Conservation (phyloP, 192 early-diverging fungal species). For the Mortierella claussenii region DNA sequence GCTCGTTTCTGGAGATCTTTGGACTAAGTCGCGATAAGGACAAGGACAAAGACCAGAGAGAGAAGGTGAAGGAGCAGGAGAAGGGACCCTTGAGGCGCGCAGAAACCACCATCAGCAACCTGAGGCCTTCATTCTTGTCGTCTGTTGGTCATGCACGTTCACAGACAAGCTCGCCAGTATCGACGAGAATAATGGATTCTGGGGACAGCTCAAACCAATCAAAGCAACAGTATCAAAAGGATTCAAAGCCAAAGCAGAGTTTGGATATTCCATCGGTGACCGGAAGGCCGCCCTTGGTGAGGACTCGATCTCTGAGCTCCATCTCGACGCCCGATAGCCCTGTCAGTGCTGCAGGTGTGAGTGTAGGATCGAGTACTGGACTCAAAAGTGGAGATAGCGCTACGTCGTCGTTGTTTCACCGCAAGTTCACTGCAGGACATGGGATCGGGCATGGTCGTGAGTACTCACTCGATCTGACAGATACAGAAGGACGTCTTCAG, state of each 20-base stretch:
- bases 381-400: too few relatives aligned
- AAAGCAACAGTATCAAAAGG: constrained; percentile 1
- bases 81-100: neutral
- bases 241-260: constrained; percentile 16
- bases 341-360: too few relatives aligned
- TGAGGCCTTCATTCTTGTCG: constrained; percentile 20
- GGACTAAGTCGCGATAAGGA: constrained; percentile 48
- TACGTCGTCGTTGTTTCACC: too few relatives aligned
- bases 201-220: constrained; percentile 6
- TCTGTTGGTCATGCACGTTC: constrained; percentile 14
- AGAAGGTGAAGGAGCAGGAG: constrained; percentile 2
- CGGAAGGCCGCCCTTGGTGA: neutral
- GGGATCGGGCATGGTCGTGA: neutral
- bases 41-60: constrained; percentile 1
- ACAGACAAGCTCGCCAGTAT: constrained; percentile 20
- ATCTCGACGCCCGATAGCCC: constrained; percentile 15
- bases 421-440: too few relatives aligned
- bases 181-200: constrained; percentile 8
- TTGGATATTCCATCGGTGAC: constrained; percentile 6
- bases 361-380: too few relatives aligned
- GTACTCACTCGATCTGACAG: constrained; percentile 9
- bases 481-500: constrained; percentile 10
- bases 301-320: constrained; percentile 35
- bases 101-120: constrained; percentile 17
- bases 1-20: constrained; percentile 48